phyloP scores from a whole-genome alignment of 2,329 filamentous ascomycete genomes.

The Macroventuria anomochaeta region DNA sequence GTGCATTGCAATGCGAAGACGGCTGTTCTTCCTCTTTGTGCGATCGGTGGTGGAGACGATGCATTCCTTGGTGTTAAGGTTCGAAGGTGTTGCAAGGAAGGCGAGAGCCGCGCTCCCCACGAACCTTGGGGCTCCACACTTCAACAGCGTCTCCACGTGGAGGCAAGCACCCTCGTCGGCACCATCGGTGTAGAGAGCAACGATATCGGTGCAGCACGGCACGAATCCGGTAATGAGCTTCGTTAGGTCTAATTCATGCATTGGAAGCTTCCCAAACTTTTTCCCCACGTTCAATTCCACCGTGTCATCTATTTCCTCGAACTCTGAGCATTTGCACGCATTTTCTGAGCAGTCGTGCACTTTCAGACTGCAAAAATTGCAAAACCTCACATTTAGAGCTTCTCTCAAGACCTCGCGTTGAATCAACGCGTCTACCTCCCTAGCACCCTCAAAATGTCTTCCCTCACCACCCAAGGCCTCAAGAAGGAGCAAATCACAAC shows the following conservation, averaged over 20 bases:
- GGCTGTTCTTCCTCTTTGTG: conserved; percentile 12
- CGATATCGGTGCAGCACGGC: conserved; percentile 32
- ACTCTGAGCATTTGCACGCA: not conserved
- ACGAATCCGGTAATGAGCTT: conserved; percentile 26
- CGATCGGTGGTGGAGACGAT: conserved; percentile 7
- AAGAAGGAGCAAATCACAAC: conserved; percentile 55
- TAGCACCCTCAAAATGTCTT: conserved; percentile 44
- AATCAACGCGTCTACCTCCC: not conserved
- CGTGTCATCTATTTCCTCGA: conserved; percentile 6
- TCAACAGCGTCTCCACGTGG: conserved; percentile 27
- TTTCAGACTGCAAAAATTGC: not conserved
- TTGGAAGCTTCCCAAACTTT: conserved; percentile 19
- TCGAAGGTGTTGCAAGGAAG: conserved; percentile 1
- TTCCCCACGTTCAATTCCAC: conserved; percentile 12
- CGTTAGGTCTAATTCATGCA: conserved; percentile 10
- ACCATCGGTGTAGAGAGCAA: conserved; percentile 25
- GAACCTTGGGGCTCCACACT: conserved; percentile 26
- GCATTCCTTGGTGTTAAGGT: conserved; percentile 14
- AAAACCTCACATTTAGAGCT: not conserved
- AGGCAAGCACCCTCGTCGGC: conserved; percentile 16
- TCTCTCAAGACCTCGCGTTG: too few species aligned
- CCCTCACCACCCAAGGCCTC: conserved; percentile 50
- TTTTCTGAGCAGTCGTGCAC: not conserved
- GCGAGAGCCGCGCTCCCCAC: conserved; percentile 23
- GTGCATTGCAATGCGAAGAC: conserved; percentile 27